Evolutionary conservation across 805 yeast genomes (phyloP), one percentile per base, ranked within the genome.

Genomic region (Scheffersomyces lignosus): DNA sequence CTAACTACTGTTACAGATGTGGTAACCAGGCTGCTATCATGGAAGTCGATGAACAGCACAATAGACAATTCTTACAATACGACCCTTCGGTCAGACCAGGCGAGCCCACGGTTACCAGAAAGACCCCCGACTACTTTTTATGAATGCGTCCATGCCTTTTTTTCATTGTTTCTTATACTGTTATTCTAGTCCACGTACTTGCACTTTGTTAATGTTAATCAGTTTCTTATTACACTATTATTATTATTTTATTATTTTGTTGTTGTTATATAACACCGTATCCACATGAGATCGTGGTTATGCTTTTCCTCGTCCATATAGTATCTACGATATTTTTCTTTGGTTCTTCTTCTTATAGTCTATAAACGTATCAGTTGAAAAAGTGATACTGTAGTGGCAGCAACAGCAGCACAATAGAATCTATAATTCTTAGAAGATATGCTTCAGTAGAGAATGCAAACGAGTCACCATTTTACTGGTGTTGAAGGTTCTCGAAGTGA

Each of bases 21-120:
- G 98, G 98, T 54, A 90, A 90, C 68, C 96, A 88, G 71, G 97
- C 97, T 29, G 96, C 96, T 26, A 87, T 90, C 51, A 90, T 90
- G 97, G 96, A 90, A 68, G 96, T 90, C 44, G 96, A 90, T 62
- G 97, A 90, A 64, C 84, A 82, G 60, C 91, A 87, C 64, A 82
- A 86, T 62, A 83, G 87, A 77, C 95, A 83, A 61, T 88, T 89
- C 62, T 70, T 91, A 65, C 97, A 91, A 66, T 91, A 91, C 64
- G 98, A 91, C 61, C 98, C 98, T 33, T 82, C 90, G 36, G 89
- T 93, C 43, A 81, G 99, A 68, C 96, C 97, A 10, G 96, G 96
- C 41, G 99, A 91, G 70, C 98, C 99, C 40, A 87, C 96, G 7
- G 98, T 90, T 27, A 87, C 95, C 29, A 81, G 98, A 65, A 89